phyloP scores from a whole-genome alignment of 495 filamentous ascomycete genomes.

The Podospora fimiseda region DNA sequence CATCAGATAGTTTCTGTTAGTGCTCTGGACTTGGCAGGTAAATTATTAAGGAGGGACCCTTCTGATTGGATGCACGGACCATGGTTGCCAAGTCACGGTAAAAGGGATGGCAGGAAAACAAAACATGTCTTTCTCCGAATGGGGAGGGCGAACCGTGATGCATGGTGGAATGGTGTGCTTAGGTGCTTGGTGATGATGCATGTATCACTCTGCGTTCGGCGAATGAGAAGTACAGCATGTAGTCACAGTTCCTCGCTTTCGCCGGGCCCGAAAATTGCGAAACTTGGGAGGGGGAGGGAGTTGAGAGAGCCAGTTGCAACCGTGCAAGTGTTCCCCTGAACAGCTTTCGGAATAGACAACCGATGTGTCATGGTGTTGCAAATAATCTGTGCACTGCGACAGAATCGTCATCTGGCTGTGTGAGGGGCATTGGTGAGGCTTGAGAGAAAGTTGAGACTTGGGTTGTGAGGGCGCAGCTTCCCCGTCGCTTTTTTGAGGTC shows the following conservation, averaged over 20 bases:
- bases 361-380: background rate
- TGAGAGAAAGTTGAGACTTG: conserved; percentile 4
- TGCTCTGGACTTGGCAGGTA: too few species aligned
- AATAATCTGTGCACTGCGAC: background rate
- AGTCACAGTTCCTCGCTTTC: background rate
- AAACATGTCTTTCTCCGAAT: background rate
- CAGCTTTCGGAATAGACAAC: background rate
- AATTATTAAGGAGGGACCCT: too few species aligned
- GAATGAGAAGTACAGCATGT: background rate
- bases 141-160: background rate
- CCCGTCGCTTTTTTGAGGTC: conserved; percentile 1
- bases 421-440: conserved; percentile 14
- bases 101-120: background rate
- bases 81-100: too few species aligned
- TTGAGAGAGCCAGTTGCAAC: background rate
- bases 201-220: background rate
- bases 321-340: background rate
- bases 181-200: background rate
- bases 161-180: background rate
- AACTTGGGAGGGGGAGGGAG: background rate
- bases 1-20: too few species aligned
- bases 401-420: conserved; percentile 3
- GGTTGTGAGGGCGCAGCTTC: background rate
- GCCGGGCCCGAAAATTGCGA: background rate
- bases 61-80: too few species aligned